These are phyloP conservation scores for Datisca glomerata DNA, from an alignment of 306 rosid genomes.

Conservation along the genomic window DNA sequence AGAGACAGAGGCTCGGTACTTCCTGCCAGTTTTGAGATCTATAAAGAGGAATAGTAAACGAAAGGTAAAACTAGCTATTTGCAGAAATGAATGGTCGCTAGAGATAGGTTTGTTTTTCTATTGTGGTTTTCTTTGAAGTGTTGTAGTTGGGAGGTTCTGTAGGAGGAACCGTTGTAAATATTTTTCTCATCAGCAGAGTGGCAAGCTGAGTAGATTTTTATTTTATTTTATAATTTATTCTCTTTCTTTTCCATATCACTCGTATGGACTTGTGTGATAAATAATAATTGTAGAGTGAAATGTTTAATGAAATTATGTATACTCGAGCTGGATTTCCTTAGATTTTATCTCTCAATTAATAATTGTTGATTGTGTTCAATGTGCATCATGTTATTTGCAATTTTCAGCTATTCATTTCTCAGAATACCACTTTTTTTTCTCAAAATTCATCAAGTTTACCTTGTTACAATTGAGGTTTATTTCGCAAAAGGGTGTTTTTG, in stretches of 20 bases:
- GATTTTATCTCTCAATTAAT: too few relatives aligned
- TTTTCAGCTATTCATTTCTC: too few relatives aligned
- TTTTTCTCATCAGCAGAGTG: not conserved
- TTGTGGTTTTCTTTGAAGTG: not conserved
- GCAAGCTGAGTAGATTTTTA: too few relatives aligned
- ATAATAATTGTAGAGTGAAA: not conserved
- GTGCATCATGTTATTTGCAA: too few relatives aligned
- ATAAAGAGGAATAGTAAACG: not conserved
- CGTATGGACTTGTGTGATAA: not conserved
- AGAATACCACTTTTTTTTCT: too few relatives aligned
- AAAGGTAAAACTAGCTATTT: not conserved
- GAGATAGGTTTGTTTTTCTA: not conserved
- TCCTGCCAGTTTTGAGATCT: conserved; percentile 94
- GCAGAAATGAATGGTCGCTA: not conserved
- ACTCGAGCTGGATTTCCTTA: too few relatives aligned
- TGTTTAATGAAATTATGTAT: too few relatives aligned
- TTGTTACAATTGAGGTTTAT: too few relatives aligned
- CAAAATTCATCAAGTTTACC: too few relatives aligned
- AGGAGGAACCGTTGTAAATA: not conserved
- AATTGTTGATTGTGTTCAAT: too few relatives aligned
- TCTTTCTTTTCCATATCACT: not conserved
- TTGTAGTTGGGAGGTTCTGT: not conserved
- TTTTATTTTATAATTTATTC: too few relatives aligned
- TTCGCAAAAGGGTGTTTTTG: too few relatives aligned
- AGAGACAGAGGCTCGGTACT: conserved; percentile 94